phyloP scores from a whole-genome alignment of 495 filamentous ascomycete species.

The Penicillium maclennaniae region DNA sequence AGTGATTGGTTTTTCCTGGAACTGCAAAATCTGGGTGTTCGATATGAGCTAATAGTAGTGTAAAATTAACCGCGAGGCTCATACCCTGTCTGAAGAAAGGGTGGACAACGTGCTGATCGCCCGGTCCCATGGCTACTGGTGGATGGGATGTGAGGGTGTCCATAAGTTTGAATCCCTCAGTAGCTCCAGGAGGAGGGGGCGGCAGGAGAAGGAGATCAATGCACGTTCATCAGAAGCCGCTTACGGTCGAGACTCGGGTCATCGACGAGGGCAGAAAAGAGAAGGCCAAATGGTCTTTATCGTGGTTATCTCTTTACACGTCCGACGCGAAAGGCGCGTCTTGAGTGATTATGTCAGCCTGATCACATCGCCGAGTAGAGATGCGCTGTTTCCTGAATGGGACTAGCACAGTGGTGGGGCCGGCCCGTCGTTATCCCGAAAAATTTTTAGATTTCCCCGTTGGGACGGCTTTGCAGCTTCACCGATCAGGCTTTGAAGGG shows the following conservation, averaged over 20 bases:
- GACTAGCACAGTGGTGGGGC: conserved; percentile 9
- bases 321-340: conserved; percentile 27
- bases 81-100: conserved; percentile 43
- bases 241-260: background rate
- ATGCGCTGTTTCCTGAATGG: conserved; percentile 9
- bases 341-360: conserved; percentile 18
- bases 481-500: conserved; percentile 20
- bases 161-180: conserved; percentile 16
- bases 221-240: conserved; percentile 1
- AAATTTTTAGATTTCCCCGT: conserved; percentile 42
- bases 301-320: conserved; percentile 18
- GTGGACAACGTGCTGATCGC: conserved; percentile 38
- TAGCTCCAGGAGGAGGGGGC: conserved; percentile 1
- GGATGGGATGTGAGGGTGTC: conserved; percentile 21
- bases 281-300: conserved; percentile 1
- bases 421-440: conserved; percentile 37
- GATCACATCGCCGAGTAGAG: background rate
- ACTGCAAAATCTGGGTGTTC: conserved; percentile 19
- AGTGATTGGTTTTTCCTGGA: conserved; percentile 9
- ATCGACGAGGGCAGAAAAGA: background rate
- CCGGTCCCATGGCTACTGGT: conserved; percentile 41
- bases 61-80: background rate
- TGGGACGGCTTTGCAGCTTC: conserved; percentile 24
- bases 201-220: background rate
- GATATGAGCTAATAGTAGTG: conserved; percentile 9